Conservation (phyloP, 2,329 filamentous ascomycete genomes). For the Alternaria angustiovoidea region DNA sequence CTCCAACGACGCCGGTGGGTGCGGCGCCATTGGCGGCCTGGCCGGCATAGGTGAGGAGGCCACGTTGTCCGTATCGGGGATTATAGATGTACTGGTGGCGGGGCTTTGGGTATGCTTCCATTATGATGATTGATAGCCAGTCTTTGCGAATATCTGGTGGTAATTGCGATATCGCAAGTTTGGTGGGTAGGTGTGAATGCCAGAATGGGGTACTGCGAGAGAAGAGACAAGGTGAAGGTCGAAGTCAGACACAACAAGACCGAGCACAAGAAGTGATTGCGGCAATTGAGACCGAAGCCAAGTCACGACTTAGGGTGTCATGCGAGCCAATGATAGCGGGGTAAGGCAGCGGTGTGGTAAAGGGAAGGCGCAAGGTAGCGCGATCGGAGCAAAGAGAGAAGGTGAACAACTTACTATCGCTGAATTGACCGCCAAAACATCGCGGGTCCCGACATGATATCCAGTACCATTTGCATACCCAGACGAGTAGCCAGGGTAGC, state of each 20-base stretch:
- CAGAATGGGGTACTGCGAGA: conserved; percentile 7
- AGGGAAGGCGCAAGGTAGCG: conserved; percentile 18
- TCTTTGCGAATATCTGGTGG: neutral
- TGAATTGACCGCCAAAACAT: conserved; percentile 27
- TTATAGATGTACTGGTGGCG: conserved; percentile 45
- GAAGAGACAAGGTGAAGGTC: conserved; percentile 23
- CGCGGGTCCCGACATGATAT: conserved; percentile 26
- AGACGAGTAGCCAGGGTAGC: conserved; percentile 10
- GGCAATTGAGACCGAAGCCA: conserved; percentile 1
- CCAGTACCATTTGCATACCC: conserved; percentile 24
- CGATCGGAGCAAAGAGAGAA: conserved; percentile 20
- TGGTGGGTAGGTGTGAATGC: conserved; percentile 1
- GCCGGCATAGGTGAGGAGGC: conserved; percentile 37
- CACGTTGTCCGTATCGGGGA: conserved; percentile 41
- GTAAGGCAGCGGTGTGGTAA: conserved; percentile 22
- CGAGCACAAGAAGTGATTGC: conserved; percentile 9
- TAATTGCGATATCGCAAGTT: neutral
- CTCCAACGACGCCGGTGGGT: conserved; percentile 30
- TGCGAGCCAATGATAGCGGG: conserved; percentile 18
- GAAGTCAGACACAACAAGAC: conserved; percentile 7
- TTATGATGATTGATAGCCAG: conserved; percentile 8
- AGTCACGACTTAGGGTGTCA: neutral
- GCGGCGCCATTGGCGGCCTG: conserved; percentile 40
- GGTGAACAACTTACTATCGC: conserved; percentile 35
- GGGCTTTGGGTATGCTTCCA: conserved; percentile 38